Evolutionary conservation across 2,329 filamentous ascomycete genomes (phyloP).

Genomic region (Penicillium olsonii): DNA sequence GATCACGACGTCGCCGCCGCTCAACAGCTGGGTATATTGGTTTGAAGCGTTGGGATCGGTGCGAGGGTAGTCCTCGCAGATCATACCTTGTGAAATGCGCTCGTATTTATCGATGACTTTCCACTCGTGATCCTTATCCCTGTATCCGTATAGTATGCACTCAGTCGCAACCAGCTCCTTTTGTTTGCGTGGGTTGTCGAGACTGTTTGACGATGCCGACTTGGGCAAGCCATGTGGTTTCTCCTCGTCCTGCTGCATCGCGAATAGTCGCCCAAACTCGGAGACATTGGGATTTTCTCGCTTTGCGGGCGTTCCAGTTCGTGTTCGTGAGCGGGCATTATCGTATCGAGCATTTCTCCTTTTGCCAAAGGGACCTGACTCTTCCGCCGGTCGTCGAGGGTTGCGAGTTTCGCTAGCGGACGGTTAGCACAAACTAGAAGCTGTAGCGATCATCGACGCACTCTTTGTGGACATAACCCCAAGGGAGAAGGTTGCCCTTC

Average conservation of each 20-base stretch:
- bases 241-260: conserved; percentile 47
- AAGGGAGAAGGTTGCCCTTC: conserved; percentile 61
- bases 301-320: conserved; percentile 60
- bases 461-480: conserved; percentile 64
- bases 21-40: conserved; percentile 71
- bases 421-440: neutral
- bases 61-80: conserved; percentile 92
- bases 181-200: conserved; percentile 41
- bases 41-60: conserved; percentile 71
- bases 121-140: conserved; percentile 68
- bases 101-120: conserved; percentile 89
- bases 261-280: conserved; percentile 49
- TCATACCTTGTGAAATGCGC: conserved; percentile 72
- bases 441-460: conserved; percentile 39
- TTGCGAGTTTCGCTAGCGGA: conserved; percentile 47
- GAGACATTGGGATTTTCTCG: conserved; percentile 57
- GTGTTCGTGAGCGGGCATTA: conserved; percentile 53
- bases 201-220: conserved; percentile 43
- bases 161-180: conserved; percentile 66
- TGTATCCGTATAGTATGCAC: conserved; percentile 83
- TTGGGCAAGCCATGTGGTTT: conserved; percentile 38
- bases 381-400: conserved; percentile 56
- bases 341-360: conserved; percentile 48
- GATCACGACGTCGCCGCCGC: conserved; percentile 71
- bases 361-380: conserved; percentile 64